Evolutionary conservation across 768 basidiomycete genomes (phyloP), one percentile per base, ranked within the genome.

Genomic region (Suillus hirtellus): DNA sequence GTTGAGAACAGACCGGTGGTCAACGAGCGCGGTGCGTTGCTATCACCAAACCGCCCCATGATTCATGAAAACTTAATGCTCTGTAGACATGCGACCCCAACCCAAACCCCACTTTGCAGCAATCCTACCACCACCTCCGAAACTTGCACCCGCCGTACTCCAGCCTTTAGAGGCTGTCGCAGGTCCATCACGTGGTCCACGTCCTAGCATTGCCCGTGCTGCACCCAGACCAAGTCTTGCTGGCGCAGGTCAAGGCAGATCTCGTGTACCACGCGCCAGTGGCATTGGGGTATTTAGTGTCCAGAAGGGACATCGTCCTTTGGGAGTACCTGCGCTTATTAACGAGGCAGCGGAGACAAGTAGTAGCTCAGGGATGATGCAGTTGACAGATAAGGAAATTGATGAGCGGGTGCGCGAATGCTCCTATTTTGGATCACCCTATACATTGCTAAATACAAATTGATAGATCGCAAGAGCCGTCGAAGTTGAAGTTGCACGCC

Each of bases 1-100:
- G 78, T 95, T 3, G 92, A 94, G 78, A 95, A 94, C 71, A 88
- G 86, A 64, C 88, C 89, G 1, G 84, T 88, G 27, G 80, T 93
- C 34, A 91, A 93, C 66, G 89, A 93, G 68, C 86, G 85, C 65
- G 90, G 92, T 88, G 70, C 15, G 80, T 73, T 44, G 14, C 37
- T 59, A 53, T 55, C 27, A 19, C 56, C 40, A 15, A 58, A 42
- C 4, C 21, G 12, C 42, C 58, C 7, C 10, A 37, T 62, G 9
- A 21, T 59, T 35, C 37, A 24, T n/a, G 15, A 35, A 6, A 37
- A 34, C n/a, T 19, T 27, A 58, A 58, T 19, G 17, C 14, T 60
- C 9, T 24, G 27, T 63, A 89, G 88, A 89, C 66, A 86, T 83
- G 65, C 84, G 84, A 19, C 84, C 85, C 4, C 78, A 75, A 44